Conservation (phyloP, 768 basidiomycete species). For the Suillus decipiens region DNA sequence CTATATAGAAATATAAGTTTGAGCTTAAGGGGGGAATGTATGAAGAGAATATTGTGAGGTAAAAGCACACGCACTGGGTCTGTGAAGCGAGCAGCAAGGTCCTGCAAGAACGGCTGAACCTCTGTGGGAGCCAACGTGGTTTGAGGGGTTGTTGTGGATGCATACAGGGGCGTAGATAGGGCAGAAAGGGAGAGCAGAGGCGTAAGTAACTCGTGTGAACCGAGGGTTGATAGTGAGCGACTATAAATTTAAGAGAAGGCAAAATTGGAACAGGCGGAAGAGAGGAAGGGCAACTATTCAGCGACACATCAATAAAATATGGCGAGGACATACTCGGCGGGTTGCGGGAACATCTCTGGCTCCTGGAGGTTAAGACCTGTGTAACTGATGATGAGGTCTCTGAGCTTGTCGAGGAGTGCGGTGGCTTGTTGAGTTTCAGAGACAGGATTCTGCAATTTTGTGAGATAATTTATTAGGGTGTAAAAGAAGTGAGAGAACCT, state of each 20-base stretch:
- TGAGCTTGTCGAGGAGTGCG: slow-evolving; percentile 68
- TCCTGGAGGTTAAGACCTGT: slow-evolving; percentile 88
- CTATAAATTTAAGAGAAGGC: not conserved
- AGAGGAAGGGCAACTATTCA: not conserved
- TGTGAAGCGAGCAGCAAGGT: slow-evolving; percentile 80
- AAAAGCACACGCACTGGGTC: slow-evolving; percentile 1
- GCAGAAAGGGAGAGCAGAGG: slow-evolving; percentile 77
- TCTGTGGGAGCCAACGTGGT: slow-evolving; percentile 64
- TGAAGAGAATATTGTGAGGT: not conserved
- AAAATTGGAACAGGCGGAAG: not conserved
- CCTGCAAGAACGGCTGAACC: slow-evolving; percentile 79
- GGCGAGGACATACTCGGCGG: slow-evolving; percentile 54
- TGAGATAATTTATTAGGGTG: slow-evolving; percentile 37
- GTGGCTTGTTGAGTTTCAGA: slow-evolving; percentile 61
- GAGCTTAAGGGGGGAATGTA: not conserved
- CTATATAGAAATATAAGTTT: slow-evolving; percentile 30
- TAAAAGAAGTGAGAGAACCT: slow-evolving; percentile 41
- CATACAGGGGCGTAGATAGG: slow-evolving; percentile 64
- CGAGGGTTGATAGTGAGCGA: slow-evolving; percentile 39
- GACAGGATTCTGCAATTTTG: slow-evolving; percentile 48
- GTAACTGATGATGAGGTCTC: slow-evolving; percentile 86
- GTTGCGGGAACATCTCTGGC: slow-evolving; percentile 94
- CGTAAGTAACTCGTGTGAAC: slow-evolving; percentile 78
- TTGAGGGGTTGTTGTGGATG: slow-evolving; percentile 45
- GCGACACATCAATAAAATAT: not conserved